Base-by-base conservation (phyloP, 257 asterid genomes). In the Leonotis leonurus region DNA sequence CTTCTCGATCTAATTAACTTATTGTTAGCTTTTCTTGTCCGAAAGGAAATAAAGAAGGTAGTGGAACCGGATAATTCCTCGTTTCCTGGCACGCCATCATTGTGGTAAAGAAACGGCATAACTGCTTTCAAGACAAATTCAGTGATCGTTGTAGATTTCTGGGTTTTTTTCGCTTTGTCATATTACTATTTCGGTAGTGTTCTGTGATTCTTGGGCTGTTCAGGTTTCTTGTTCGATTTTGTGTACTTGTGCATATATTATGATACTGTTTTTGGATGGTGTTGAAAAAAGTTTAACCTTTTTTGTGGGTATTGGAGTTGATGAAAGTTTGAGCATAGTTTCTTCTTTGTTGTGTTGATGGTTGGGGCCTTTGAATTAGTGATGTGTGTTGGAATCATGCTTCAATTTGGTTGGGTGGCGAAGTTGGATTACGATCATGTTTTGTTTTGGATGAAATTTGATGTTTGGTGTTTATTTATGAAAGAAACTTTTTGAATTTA, bases 31-130 rank as follows among this genome's bases (percentile, higher is more conserved):
- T 33, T 56, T 49, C 50, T 56, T 41, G 17, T 21, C 22, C 10
- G 20, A 29, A n/a, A 70, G 64, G 32, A 40, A 27, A 9, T 5
- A 7, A 27, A 20, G 26, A 6, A 43, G 60, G 56, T 25, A 14
- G 68, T 73, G 72, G 72, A 64, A 56, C 41, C 63, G 57, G 57
- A 27, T 65, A 17, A 35, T 50, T 73, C 26, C 52, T 36, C 67
- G 52, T 61, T 68, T 25, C 54, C n/a, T 11, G 26, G 60, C 64
- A 24, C 73, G 71, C 77, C 45, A 52, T 39, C 56, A 29, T 70
- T 69, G 72, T 73, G 80, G 80, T 73, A 40, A 70, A 45, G 54
- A 26, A 12, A 56, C 70, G 29, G 39, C 37, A 50, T 49, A 40
- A 13, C 33, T 17, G 56, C 56, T 27, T n/a, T 56, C 5, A 26